phyloP scores from a whole-genome alignment of 2,329 filamentous ascomycete species.

The Paraphaeosphaeria minitans region DNA sequence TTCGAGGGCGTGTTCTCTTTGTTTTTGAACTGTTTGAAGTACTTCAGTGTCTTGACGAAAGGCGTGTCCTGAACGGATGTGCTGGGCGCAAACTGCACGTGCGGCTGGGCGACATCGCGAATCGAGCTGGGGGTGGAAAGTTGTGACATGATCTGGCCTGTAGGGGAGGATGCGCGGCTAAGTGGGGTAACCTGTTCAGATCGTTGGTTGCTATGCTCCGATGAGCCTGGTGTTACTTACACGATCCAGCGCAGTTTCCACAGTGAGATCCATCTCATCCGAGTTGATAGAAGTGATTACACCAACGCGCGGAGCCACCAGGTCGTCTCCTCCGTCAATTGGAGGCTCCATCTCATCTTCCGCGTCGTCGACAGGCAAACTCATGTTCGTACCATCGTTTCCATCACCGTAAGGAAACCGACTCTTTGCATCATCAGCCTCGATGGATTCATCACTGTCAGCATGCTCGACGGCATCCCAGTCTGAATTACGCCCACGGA shows the following conservation, averaged over 20 bases:
- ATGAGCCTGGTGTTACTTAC: not conserved
- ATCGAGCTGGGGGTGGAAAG: not conserved
- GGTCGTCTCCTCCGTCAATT: constrained; percentile 1
- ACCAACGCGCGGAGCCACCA: not conserved
- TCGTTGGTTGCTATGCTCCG: not conserved
- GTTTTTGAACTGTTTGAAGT: constrained; percentile 24
- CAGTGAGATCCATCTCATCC: not conserved
- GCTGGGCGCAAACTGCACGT: constrained; percentile 14
- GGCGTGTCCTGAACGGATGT: constrained; percentile 18
- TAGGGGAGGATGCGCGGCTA: not conserved
- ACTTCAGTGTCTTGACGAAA: constrained; percentile 23
- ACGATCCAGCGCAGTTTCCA: not conserved
- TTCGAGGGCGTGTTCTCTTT: constrained; percentile 22
- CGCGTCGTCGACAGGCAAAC: constrained; percentile 1
- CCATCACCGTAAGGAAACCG: not conserved
- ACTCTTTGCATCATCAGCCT: too few relatives aligned
- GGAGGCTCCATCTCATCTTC: constrained; percentile 10
- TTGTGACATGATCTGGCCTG: not conserved
- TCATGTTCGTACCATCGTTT: not conserved
- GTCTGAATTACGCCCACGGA: too few relatives aligned
- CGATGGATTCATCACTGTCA: too few relatives aligned
- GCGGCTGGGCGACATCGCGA: not conserved
- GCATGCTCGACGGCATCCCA: too few relatives aligned
- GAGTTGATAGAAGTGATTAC: constrained; percentile 5
- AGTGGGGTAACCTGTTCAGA: not conserved